Base-by-base conservation (phyloP, 495 filamentous ascomycete genomes). In the Talaromyces wortmannii region DNA sequence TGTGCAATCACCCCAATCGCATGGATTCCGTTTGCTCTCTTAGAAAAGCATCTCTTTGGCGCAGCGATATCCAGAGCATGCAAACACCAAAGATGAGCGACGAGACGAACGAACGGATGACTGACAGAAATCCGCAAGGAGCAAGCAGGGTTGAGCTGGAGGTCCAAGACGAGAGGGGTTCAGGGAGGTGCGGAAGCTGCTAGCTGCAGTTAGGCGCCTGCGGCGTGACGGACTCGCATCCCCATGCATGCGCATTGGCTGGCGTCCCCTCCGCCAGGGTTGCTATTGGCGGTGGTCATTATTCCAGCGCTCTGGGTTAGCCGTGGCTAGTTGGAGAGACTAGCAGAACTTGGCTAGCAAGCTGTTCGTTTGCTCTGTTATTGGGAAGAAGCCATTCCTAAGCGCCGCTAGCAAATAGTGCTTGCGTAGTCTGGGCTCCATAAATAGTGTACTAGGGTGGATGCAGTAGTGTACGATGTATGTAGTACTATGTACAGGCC, bases 181-280 rank as follows among this genome's bases (percentile, higher is more conserved):
- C 23, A 40, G 36, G 36, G 8, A 40, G 36, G 2, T 40, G 36
- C 36, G 36, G 36, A 40, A 40, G 36, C 36, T 40, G 36, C 36
- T 40, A 40, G 36, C 8, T 40, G 10, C 6, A 23, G n/a, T 44
- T 50, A 62, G 56, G 64, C 64, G 64, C 64, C 60, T 59, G 58
- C 59, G 59, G 56, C 62, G 64, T 67, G 64, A 67, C 56, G 64
- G 59, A 51, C 57, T 62, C 59, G 59, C 59, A 64, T 60, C 53
- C 13, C 8, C 36, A 13, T 13, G 8, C 36, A 40, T 13, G 8
- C 36, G 13, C 36, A 40, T 13, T 40, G 36, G 36, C 36, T 40
- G 36, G 33, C 29, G 46, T 48, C 62, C 62, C 62, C 62, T 65
- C 62, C 53, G 45, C 13, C 52, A 18, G 1, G 23, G 23, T 4